Conservation (phyloP, 2,329 filamentous ascomycete species). For the Ophiostoma tasmaniense region DNA sequence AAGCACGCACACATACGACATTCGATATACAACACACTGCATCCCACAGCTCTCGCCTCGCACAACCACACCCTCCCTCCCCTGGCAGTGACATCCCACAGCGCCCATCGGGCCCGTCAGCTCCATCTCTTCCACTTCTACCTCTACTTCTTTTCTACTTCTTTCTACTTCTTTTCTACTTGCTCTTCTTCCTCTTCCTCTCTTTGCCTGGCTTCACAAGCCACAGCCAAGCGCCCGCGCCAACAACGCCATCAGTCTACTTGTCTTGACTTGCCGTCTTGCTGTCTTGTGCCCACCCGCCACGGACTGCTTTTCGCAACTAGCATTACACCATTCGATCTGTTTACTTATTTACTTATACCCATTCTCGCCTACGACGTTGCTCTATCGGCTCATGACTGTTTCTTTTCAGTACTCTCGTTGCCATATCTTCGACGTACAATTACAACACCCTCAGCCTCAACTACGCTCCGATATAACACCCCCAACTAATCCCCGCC, state of each 20-base stretch:
- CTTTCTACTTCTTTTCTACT: background rate
- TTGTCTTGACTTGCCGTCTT: background rate
- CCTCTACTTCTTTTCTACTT: background rate
- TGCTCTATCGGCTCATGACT: background rate
- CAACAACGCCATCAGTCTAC: conserved; percentile 3
- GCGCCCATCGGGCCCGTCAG: background rate
- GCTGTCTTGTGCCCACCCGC: background rate
- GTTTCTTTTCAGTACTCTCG: background rate
- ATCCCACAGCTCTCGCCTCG: background rate
- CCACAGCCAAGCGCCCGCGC: conserved; percentile 1
- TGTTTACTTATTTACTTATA: background rate
- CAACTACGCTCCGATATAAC: background rate
- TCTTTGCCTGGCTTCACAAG: background rate
- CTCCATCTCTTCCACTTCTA: background rate
- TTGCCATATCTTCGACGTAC: background rate
- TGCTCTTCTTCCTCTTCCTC: background rate
- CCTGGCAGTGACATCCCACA: background rate
- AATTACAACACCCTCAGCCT: background rate
- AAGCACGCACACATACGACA: background rate
- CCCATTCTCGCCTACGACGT: background rate
- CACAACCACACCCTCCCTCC: background rate
- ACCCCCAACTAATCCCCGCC: conserved; percentile 2
- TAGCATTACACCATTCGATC: background rate
- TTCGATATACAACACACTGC: background rate
- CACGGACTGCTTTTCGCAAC: background rate